Percentiles rank a stretch among this genome's conserved stretches.
These are phyloP conservation scores for Moesziomyces globuligerus DNA, from an alignment of 1,284 basidiomycete species.

Conservation along the genomic window DNA sequence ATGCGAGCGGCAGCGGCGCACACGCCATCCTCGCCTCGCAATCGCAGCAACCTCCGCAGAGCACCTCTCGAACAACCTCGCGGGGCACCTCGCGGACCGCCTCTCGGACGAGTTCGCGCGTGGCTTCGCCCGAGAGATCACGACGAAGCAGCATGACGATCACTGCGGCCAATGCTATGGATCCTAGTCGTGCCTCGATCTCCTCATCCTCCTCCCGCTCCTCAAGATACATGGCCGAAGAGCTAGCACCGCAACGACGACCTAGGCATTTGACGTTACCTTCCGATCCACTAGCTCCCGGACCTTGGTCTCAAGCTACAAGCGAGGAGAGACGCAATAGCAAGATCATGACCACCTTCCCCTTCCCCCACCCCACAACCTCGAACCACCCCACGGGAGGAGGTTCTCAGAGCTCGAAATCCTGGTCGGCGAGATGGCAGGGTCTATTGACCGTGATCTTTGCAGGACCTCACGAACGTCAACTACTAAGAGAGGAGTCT, in stretches of 20 bases:
- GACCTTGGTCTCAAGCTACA: constrained; percentile 20
- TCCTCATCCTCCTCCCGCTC: constrained; percentile 15
- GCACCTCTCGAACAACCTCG: no score
- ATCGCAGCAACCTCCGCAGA: no score
- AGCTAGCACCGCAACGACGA: constrained; percentile 31
- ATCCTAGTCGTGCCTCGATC: constrained; percentile 21
- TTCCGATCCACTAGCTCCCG: constrained; percentile 18
- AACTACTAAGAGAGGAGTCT: constrained; percentile 25
- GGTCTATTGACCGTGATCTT: constrained; percentile 25
- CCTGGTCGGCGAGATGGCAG: constrained; percentile 10
- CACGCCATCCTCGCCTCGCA: no score
- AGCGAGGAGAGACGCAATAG: constrained; percentile 23
- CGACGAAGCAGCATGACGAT: neutral
- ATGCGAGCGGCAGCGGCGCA: no score
- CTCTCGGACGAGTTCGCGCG: no score
- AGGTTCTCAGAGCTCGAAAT: no score
- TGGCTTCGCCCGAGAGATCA: no score
- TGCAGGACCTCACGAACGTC: constrained; percentile 42
- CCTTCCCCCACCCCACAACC: constrained; percentile 46
- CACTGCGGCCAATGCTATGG: no score
- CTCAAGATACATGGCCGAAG: constrained; percentile 30
- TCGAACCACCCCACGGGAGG: no score
- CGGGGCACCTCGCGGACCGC: no score
- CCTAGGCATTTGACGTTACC: constrained; percentile 29
- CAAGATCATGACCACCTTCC: constrained; percentile 52